Conservation (phyloP, 345 rosid genomes). For the Moricandia moricandioides region DNA sequence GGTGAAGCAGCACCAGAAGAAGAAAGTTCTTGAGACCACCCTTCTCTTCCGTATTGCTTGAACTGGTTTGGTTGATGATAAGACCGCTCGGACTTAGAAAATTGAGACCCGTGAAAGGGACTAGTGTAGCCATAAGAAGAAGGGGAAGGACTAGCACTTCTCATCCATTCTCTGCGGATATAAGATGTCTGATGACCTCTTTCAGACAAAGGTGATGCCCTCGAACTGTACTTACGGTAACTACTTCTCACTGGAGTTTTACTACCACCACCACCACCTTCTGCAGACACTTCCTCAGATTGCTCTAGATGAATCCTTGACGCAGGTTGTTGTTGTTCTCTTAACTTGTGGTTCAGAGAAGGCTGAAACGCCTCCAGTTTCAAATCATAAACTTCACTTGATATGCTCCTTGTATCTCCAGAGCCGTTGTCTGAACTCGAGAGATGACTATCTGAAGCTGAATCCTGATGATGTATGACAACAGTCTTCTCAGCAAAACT, state of each 20-base stretch:
- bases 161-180: slow-evolving; percentile 42
- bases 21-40: not conserved
- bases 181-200: slow-evolving; percentile 35
- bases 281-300: no score
- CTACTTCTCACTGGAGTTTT: slow-evolving; percentile 34
- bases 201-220: slow-evolving; percentile 44
- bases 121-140: slow-evolving; percentile 46
- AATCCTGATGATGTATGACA: not conserved
- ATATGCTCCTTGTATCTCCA: no score
- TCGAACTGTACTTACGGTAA: slow-evolving; percentile 53
- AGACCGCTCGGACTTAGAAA: not conserved
- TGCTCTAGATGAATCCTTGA: not conserved
- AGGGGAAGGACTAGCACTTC: slow-evolving; percentile 38
- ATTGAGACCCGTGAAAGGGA: slow-evolving; percentile 35
- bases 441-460: not conserved
- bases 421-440: not conserved
- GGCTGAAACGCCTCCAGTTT: slow-evolving; percentile 11
- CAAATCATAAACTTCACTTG: not conserved
- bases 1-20: slow-evolving; percentile 17
- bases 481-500: not conserved
- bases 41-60: no score
- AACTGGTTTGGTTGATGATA: no score
- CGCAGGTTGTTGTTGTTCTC: slow-evolving; percentile 19
- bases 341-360: slow-evolving; percentile 1
- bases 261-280: slow-evolving; percentile 3